Base-by-base conservation (phyloP, 1,284 basidiomycete species). In the Cystobasidiaceae sp. region DNA sequence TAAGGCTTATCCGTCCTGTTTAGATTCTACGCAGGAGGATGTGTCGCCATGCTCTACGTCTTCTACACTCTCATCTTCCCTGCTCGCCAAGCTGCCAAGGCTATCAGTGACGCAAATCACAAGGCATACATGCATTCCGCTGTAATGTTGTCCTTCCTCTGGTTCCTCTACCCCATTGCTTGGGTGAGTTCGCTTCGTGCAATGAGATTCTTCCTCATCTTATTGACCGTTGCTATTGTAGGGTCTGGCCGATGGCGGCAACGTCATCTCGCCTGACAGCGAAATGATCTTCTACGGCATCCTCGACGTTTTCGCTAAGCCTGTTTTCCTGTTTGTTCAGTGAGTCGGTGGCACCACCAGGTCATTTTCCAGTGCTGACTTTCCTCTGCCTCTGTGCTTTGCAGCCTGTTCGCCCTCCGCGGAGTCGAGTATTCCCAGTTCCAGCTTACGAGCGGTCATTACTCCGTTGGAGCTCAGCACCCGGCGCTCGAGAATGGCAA, bases 221-320 rank as follows among this genome's bases (percentile, higher is more conserved):
- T 6, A 32, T 21, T 43, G 3, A 43, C 17, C 32, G 21, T 7
- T 23, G 8, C 6, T n/a, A 23, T 37, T 41, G 13, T 41, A 56
- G 54, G 54, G 54, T 30, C 39, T 56, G 13, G 54, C 54, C 23
- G 54, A 56, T n/a, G 82, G 82, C 8, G 74, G 78, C 8, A 81
- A 83, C 73, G 76, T 74, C 43, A 82, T 83, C 70, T 73, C 75
- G 0, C 77, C 77, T 19, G 73, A 75, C 68, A 73, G 74, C 21
- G 78, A 80, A 69, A 77, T 79, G 77, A 70, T 82, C 65, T 85
- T 82, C 76, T 85, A 85, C 75, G 84, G 83, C 66, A 76, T 84
- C 66, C 78, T 86, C 62, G 84, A 86, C 71, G 58, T 85, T 15
- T 62, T 85, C 69, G 79, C 82, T 65, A 84, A 81, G 66, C 75